Percentiles rank a stretch among this genome's conserved stretches.
Conservation (phyloP, 2,329 filamentous ascomycete species). For the Aspergillus eucalypticola region DNA sequence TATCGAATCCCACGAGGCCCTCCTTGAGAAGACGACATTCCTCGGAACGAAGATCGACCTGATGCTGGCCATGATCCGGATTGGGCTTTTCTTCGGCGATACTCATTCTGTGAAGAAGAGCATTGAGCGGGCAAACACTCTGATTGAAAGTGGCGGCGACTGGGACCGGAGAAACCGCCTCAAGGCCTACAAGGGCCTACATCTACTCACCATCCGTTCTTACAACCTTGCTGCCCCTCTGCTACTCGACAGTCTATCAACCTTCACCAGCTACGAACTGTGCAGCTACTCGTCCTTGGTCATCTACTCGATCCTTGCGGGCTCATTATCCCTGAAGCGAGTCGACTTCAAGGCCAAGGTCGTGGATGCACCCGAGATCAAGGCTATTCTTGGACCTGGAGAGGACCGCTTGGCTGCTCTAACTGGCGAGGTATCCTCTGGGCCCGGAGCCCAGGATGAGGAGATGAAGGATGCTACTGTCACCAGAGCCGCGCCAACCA, state of each 20-base stretch:
- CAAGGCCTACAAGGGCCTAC: slow-evolving; percentile 96
- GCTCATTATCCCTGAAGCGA: slow-evolving; percentile 89
- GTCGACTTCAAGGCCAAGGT: slow-evolving; percentile 99
- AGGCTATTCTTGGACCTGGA: slow-evolving; percentile 87
- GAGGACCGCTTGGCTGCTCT: slow-evolving; percentile 85
- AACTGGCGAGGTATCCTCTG: slow-evolving; percentile 76
- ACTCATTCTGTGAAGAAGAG: slow-evolving; percentile 90
- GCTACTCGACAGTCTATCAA: slow-evolving; percentile 93
- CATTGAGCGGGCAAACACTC: slow-evolving; percentile 80
- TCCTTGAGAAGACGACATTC: slow-evolving; percentile 96
- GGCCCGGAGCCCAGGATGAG: slow-evolving; percentile 74
- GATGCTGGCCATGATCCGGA: slow-evolving; percentile 91
- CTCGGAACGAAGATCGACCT: slow-evolving; percentile 97
- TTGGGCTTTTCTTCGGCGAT: slow-evolving; percentile 95
- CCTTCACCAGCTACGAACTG: slow-evolving; percentile 97
- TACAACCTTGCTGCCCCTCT: slow-evolving; percentile 88
- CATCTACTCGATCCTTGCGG: slow-evolving; percentile 91
- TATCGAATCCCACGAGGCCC: slow-evolving; percentile 84
- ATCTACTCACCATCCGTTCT: slow-evolving; percentile 87
- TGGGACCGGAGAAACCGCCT: slow-evolving; percentile 98
- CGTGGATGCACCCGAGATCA: slow-evolving; percentile 96
- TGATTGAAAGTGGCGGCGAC: slow-evolving; percentile 94
- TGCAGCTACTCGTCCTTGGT: slow-evolving; percentile 96
- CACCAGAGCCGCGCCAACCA: slow-evolving; percentile 52
- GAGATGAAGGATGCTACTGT: slow-evolving; percentile 67